Evolutionary conservation across 805 yeast genomes (phyloP).

Genomic region (Yamadazyma laniorum): DNA sequence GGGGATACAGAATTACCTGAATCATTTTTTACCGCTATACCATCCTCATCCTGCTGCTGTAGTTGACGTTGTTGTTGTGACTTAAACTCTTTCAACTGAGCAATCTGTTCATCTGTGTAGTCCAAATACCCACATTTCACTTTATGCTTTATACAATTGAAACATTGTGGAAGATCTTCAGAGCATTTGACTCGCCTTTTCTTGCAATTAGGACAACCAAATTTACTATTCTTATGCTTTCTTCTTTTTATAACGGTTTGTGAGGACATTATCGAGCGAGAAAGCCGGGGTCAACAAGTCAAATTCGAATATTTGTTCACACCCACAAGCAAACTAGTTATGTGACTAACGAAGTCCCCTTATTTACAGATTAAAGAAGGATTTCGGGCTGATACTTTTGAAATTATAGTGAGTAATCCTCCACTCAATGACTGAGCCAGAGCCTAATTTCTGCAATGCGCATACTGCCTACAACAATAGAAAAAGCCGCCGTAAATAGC

Average conservation of each 20-base stretch:
- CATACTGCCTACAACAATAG: too few species aligned
- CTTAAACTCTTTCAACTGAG: slow-evolving; percentile 23
- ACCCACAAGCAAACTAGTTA: too few species aligned
- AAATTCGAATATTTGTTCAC: too few species aligned
- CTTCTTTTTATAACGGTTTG: slow-evolving; percentile 18
- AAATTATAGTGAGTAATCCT: too few species aligned
- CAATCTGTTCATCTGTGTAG: slow-evolving; percentile 30
- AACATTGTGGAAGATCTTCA: slow-evolving; percentile 39
- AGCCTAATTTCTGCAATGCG: too few species aligned
- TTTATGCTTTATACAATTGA: slow-evolving; percentile 40
- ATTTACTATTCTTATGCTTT: slow-evolving; percentile 35
- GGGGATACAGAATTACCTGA: background rate
- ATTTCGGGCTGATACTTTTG: background rate
- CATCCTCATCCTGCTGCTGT: slow-evolving; percentile 13
- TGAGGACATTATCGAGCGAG: too few species aligned
- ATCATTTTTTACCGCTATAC: background rate
- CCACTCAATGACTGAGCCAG: too few species aligned
- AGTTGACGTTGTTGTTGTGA: background rate
- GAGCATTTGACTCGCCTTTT: slow-evolving; percentile 49
- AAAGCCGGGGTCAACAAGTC: too few species aligned
- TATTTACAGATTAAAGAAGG: background rate
- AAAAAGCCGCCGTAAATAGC: too few species aligned
- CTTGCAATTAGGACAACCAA: slow-evolving; percentile 52
- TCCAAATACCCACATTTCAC: slow-evolving; percentile 40
- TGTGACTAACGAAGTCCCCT: background rate